Evolutionary conservation across 2,329 filamentous ascomycete species (phyloP).

Genomic region (Lachnellula hyalina): DNA sequence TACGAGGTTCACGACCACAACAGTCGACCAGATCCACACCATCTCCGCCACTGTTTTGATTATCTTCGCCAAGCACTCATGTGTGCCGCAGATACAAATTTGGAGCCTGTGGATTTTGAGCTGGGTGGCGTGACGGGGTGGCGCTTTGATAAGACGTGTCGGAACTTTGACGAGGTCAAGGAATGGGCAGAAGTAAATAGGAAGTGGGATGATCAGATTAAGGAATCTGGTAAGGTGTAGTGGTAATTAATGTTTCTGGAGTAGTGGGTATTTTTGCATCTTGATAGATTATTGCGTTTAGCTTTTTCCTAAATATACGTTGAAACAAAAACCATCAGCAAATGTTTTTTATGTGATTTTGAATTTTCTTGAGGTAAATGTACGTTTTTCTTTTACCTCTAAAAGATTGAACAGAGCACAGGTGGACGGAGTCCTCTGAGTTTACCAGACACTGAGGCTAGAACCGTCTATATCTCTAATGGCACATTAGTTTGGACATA

Average conservation of each 20-base stretch:
- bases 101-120: slow-evolving; percentile 1
- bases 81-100: slow-evolving; percentile 13
- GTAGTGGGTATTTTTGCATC: not conserved
- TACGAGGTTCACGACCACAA: not conserved
- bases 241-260: not conserved
- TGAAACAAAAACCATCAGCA: no score
- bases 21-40: not conserved
- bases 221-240: not conserved
- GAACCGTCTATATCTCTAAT: no score
- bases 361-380: no score
- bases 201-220: not conserved
- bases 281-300: no score
- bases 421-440: no score
- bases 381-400: no score
- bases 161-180: not conserved
- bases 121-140: not conserved
- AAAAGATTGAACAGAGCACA: no score
- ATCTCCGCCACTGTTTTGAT: slow-evolving; percentile 10
- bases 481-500: no score
- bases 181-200: not conserved
- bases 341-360: no score
- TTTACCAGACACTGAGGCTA: no score
- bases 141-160: not conserved
- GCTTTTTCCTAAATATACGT: no score
- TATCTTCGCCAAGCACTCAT: slow-evolving; percentile 9